A percentile compares a stretch with the other conserved stretches of the same genome.
Evolutionary conservation across 1,139 yeast genomes (phyloP).

Genomic region (Sugiyamaella castrensis): DNA sequence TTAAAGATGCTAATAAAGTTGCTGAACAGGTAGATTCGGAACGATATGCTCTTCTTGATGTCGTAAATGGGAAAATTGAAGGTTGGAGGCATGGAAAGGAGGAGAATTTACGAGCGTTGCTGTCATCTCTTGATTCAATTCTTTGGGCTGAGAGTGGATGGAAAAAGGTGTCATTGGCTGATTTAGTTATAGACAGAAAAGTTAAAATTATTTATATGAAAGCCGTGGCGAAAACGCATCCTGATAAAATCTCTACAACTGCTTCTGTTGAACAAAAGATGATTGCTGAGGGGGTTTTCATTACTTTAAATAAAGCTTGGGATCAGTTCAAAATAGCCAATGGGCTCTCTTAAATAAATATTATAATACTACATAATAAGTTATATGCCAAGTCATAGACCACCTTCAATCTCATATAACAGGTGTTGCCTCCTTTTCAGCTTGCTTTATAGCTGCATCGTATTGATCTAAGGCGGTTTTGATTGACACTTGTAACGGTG

Average conservation of each 20-base stretch:
- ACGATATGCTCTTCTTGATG: constrained; percentile 57
- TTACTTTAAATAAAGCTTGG: constrained; percentile 85
- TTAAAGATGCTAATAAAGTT: constrained; percentile 47
- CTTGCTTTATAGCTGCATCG: constrained; percentile 31
- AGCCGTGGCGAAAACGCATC: constrained; percentile 91
- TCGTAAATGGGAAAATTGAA: constrained; percentile 52
- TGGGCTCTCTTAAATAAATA: constrained; percentile 37
- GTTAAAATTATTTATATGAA: constrained; percentile 87
- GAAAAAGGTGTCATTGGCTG: constrained; percentile 64
- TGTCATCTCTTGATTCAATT: constrained; percentile 62
- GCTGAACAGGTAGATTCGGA: constrained; percentile 55
- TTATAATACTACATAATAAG: background rate
- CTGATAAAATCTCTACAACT: constrained; percentile 69
- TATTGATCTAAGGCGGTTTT: constrained; percentile 41
- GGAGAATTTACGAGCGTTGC: constrained; percentile 69
- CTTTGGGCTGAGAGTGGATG: constrained; percentile 62
- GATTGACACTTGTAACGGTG: constrained; percentile 42
- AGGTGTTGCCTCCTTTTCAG: constrained; percentile 2
- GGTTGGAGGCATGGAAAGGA: constrained; percentile 75
- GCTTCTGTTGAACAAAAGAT: constrained; percentile 68
- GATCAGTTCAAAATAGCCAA: constrained; percentile 70
- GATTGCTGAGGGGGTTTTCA: constrained; percentile 85
- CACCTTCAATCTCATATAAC: background rate
- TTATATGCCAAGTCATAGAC: too few relatives aligned
- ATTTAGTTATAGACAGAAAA: constrained; percentile 84